These are phyloP conservation scores for Pythium chondricola DNA, from an alignment of 352 stramenopile species.

Conservation along the genomic window DNA sequence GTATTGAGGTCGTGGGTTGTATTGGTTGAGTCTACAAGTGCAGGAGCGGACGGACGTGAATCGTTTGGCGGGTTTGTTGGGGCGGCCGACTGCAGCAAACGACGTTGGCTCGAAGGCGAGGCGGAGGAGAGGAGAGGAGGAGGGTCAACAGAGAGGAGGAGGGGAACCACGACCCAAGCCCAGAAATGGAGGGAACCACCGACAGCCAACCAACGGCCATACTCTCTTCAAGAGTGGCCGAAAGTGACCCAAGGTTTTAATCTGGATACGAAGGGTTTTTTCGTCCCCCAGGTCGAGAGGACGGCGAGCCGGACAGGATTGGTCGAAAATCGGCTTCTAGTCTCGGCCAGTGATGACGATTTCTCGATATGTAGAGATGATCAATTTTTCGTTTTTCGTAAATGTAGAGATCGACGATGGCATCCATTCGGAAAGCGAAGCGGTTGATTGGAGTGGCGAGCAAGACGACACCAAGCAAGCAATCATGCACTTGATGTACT, in stretches of 20 bases:
- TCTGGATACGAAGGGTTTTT: not conserved
- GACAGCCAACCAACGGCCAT: constrained; percentile 21
- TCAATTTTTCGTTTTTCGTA: not conserved
- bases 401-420: constrained; percentile 10
- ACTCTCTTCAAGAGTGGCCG: constrained; percentile 6
- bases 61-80: not conserved
- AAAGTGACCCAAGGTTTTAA: not conserved
- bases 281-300: not conserved
- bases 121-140: constrained; percentile 5
- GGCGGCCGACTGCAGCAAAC: too few species aligned
- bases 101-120: constrained; percentile 5
- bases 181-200: constrained; percentile 22
- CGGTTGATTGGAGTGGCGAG: constrained; percentile 10
- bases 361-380: not conserved
- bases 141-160: constrained; percentile 6
- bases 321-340: not conserved
- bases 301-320: not conserved
- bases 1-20: constrained; percentile 17
- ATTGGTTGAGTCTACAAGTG: constrained; percentile 26
- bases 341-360: constrained; percentile 17
- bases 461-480: constrained; percentile 1
- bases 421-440: too few species aligned
- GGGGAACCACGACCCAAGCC: not conserved
- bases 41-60: constrained; percentile 10
- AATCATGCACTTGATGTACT: constrained; percentile 99